phyloP scores from a whole-genome alignment of 768 basidiomycete genomes.

The Tricholoma bakamatsutake region DNA sequence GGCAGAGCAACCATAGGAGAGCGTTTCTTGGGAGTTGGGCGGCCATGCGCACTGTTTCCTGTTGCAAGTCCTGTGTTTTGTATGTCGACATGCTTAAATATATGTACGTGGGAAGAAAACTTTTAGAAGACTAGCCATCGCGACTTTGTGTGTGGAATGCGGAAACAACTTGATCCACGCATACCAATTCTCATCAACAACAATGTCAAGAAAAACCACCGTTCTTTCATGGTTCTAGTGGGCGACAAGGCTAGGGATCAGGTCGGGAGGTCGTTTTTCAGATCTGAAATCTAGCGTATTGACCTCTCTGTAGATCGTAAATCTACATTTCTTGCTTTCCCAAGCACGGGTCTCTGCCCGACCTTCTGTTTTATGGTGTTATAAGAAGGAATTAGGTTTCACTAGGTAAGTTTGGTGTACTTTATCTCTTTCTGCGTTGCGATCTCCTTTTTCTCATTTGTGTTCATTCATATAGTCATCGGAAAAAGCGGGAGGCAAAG shows the following conservation, averaged over 20 bases:
- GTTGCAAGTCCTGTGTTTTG: no score
- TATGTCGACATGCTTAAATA: no score
- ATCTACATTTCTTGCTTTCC: conserved; percentile 90
- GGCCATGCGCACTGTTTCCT: no score
- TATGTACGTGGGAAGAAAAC: no score
- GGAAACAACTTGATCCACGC: conserved; percentile 87
- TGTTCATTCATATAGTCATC: conserved; percentile 49
- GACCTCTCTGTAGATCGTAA: conserved; percentile 60
- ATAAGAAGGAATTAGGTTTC: conserved; percentile 98
- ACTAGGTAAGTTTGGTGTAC: conserved; percentile 60
- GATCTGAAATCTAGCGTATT: neutral
- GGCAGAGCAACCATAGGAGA: no score
- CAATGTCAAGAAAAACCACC: conserved; percentile 88
- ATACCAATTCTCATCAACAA: conserved; percentile 90
- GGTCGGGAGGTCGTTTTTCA: conserved; percentile 33
- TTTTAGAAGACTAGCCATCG: neutral
- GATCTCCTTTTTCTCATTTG: neutral
- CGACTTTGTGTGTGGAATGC: conserved; percentile 36
- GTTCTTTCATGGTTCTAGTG: conserved; percentile 94
- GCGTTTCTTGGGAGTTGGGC: no score
- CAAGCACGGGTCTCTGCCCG: conserved; percentile 86
- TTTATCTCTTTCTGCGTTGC: neutral
- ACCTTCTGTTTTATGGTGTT: conserved; percentile 95
- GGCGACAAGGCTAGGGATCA: conserved; percentile 94
- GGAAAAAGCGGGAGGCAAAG: conserved; percentile 95